Base-by-base conservation (phyloP, 1,139 yeast species). In the Yamadazyma jaroonii region DNA sequence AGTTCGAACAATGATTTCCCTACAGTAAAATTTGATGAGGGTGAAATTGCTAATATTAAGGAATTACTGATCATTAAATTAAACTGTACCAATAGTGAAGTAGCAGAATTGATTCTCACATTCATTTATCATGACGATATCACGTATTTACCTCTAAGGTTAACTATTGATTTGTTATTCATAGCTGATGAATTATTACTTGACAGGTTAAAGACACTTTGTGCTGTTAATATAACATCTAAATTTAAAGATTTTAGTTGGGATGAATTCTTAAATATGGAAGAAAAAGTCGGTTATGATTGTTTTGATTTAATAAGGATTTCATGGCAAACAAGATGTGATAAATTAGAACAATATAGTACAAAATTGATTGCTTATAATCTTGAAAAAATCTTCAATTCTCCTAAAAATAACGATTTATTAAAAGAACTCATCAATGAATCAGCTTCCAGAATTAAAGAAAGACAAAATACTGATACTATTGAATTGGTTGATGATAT, bases 401-500 rank as follows among this genome's bases (percentile, higher is more conserved):
- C 66, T 29, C 53, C 57, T 1, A 62, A 61, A 17, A 69, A 54
- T 30, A 45, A 49, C 20, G 8, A 31, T 2, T 36, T 42, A 26
- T 45, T 67, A 12, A 43, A 53, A 7, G 39, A 33, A 1, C 44
- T 67, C 12, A 57, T 69, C 10, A 34, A 33, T 48, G 68, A 67
- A 34, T 75, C 84, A 52, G 84, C 94, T 0, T 51, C 56, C 9
- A 64, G 88, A 48, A 83, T 85, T 40, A 54, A 69, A 15, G 62
- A 60, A 12, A 71, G 94, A 54, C 81, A 85, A 49, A 85, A 78
- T 41, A 81, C 86, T 0, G 95, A 85, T 59, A 82, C 94, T 1
- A 82, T 85, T 54, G 95, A 85, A 51, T 62, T 85, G 46, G 65
- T 85, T 29, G 95, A 85, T 59, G 95, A 85, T 59, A 80, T 85